A percentile compares a stretch with the other conserved stretches of the same genome.
These are phyloP conservation scores for Trichophyton rubrum DNA, from an alignment of 2,329 filamentous ascomycete genomes.

Conservation along the genomic window DNA sequence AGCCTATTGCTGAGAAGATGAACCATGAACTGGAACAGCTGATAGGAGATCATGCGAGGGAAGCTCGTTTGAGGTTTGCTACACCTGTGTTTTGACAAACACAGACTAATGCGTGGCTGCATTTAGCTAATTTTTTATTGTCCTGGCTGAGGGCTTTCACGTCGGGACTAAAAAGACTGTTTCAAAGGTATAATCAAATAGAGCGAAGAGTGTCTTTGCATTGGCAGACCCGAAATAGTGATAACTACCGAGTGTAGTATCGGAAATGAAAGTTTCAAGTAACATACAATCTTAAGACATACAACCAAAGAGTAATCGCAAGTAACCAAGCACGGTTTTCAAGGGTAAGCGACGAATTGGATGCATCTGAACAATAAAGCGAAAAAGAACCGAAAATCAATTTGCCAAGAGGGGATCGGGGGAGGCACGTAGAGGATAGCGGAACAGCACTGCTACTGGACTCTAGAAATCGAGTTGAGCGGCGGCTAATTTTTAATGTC, in stretches of 20 bases:
- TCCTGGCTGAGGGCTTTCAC: no score
- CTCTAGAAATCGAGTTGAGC: neutral
- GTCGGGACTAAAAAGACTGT: neutral
- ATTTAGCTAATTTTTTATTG: no score
- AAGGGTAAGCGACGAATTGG: neutral
- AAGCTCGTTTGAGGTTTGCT: slow-evolving; percentile 19
- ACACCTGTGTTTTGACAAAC: slow-evolving; percentile 15
- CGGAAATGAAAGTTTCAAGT: neutral
- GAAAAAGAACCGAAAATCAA: neutral
- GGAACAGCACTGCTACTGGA: no score
- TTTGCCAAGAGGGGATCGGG: neutral
- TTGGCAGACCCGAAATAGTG: neutral
- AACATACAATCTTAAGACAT: neutral
- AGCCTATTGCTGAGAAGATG: neutral
- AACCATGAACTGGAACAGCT: neutral
- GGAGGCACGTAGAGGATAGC: neutral
- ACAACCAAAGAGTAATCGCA: neutral
- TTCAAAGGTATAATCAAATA: neutral
- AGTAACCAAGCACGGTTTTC: neutral
- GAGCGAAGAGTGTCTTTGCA: neutral
- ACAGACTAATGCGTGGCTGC: neutral
- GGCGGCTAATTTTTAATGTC: neutral
- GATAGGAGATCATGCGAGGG: neutral
- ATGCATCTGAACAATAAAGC: neutral
- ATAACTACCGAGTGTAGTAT: neutral